Evolutionary conservation across 176 grass and related monocot genomes (phyloP).

Genomic region (Carex littledalei): DNA sequence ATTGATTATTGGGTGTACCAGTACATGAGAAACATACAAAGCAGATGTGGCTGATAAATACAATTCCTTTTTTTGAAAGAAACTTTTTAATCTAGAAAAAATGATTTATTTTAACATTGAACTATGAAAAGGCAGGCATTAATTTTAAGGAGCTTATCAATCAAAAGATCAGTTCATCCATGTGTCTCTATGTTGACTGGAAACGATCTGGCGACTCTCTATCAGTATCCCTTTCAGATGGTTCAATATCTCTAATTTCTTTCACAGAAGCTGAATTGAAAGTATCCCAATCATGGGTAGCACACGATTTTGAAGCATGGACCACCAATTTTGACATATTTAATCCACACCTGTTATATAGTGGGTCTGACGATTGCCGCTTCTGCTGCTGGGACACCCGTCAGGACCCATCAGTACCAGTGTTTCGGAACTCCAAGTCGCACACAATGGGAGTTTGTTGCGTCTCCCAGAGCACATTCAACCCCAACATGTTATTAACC

Average conservation of each 20-base stretch:
- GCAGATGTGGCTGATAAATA: neutral
- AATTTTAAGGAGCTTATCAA: conserved; percentile 39
- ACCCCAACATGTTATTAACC: conserved; percentile 56
- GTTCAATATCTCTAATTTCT: conserved; percentile 67
- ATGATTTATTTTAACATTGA: conserved; percentile 6
- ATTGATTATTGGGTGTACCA: neutral
- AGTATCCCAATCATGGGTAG: conserved; percentile 60
- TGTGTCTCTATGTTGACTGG: conserved; percentile 93
- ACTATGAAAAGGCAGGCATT: conserved; percentile 37
- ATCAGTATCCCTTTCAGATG: conserved; percentile 74
- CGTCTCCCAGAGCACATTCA: conserved; percentile 54
- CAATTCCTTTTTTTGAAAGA: neutral
- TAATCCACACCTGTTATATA: conserved; percentile 62
- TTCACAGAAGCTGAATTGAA: conserved; percentile 52
- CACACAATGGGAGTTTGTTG: conserved; percentile 92
- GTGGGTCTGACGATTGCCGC: conserved; percentile 72
- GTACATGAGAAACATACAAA: neutral
- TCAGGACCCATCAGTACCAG: conserved; percentile 34
- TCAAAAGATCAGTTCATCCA: conserved; percentile 63
- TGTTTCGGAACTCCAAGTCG: conserved; percentile 62
- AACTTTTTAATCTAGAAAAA: neutral
- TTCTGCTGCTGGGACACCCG: conserved; percentile 92
- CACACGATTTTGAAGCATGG: conserved; percentile 90
- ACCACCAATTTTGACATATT: conserved; percentile 64
- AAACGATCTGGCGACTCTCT: conserved; percentile 35